phyloP scores from a whole-genome alignment of 768 basidiomycete genomes.

The Amanita jacksonii region DNA sequence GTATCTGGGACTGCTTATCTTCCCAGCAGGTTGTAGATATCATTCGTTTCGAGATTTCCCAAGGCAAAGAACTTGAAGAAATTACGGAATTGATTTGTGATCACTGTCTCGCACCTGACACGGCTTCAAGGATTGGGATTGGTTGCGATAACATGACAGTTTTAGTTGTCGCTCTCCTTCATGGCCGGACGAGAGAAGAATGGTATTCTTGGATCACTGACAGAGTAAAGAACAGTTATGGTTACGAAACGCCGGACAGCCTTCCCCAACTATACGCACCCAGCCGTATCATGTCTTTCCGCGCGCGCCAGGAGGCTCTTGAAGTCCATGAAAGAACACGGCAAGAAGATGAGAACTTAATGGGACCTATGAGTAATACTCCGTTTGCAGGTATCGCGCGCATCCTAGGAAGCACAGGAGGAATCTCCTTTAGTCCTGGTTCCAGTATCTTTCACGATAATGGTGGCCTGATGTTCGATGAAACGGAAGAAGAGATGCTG shows the following conservation, averaged over 20 bases:
- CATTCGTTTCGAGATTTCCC: constrained; percentile 70
- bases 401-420: constrained; percentile 46
- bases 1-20: constrained; percentile 96
- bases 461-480: constrained; percentile 58
- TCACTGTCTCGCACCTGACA: constrained; percentile 90
- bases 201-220: constrained; percentile 89
- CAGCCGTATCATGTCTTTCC: constrained; percentile 53
- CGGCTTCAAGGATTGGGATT: constrained; percentile 81
- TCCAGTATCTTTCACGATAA: constrained; percentile 39
- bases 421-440: constrained; percentile 57
- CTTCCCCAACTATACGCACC: constrained; percentile 71
- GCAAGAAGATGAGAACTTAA: constrained; percentile 21
- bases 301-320: constrained; percentile 48
- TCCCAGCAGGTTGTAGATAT: constrained; percentile 92
- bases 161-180: constrained; percentile 79
- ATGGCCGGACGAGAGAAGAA: constrained; percentile 81
- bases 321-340: constrained; percentile 30
- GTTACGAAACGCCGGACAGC: constrained; percentile 66
- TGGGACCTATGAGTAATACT: constrained; percentile 24
- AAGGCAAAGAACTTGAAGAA: constrained; percentile 69
- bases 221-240: constrained; percentile 66
- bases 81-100: constrained; percentile 88
- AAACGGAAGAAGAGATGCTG: constrained; percentile 51
- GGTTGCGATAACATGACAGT: constrained; percentile 99
- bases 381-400: constrained; percentile 42